phyloP scores from a whole-genome alignment of 192 early-diverging fungal genomes.

The Podila horticola region DNA sequence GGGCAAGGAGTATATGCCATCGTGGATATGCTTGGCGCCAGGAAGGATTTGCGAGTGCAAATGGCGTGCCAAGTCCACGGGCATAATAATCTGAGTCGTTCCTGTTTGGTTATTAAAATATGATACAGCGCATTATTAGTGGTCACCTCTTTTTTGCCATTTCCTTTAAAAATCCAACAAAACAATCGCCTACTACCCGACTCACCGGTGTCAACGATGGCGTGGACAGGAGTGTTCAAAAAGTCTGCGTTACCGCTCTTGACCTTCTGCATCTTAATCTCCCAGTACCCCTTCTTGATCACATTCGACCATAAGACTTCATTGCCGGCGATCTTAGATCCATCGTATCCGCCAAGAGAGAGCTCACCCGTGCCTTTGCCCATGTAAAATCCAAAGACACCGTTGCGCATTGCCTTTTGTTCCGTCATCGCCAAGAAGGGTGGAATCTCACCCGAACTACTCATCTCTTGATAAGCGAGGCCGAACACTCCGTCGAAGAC shows the following conservation, averaged over 20 bases:
- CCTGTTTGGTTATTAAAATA: constrained; percentile 3
- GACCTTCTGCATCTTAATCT: constrained; percentile 87
- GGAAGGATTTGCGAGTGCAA: constrained; percentile 34
- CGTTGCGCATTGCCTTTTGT: constrained; percentile 12
- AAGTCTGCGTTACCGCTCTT: constrained; percentile 12
- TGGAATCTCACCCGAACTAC: constrained; percentile 27
- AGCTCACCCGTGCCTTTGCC: constrained; percentile 74
- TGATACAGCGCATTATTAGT: background rate
- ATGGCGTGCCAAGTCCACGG: constrained; percentile 25
- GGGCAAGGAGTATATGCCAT: constrained; percentile 43
- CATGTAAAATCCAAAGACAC: constrained; percentile 50
- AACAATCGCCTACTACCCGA: too few species aligned
- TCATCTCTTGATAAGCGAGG: constrained; percentile 47
- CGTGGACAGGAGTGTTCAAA: constrained; percentile 27
- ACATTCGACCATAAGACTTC: constrained; percentile 85
- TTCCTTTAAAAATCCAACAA: too few species aligned
- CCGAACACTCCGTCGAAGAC: constrained; percentile 51
- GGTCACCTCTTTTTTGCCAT: background rate
- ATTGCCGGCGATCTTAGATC: constrained; percentile 69
- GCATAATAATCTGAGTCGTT: constrained; percentile 50
- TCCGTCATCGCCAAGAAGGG: constrained; percentile 46
- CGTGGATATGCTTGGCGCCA: constrained; percentile 38
- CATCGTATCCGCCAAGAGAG: constrained; percentile 88
- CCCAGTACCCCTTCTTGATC: constrained; percentile 96
- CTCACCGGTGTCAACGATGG: constrained; percentile 40